These are phyloP conservation scores for Diaporthe helianthi DNA, from an alignment of 2,329 filamentous ascomycete genomes.

Conservation along the genomic window DNA sequence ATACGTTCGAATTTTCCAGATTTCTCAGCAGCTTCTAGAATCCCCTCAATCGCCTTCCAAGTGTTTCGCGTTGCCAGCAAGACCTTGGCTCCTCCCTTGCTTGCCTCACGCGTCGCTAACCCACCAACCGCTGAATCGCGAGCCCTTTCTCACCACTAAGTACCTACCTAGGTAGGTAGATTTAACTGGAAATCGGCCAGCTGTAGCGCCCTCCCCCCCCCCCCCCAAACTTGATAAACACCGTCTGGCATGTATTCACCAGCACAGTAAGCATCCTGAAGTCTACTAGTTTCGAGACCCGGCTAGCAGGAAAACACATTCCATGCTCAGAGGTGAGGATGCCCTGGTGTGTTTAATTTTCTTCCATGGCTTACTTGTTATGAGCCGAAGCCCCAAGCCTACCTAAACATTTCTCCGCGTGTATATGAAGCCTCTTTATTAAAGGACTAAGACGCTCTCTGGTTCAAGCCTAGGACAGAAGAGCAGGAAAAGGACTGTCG, in stretches of 20 bases:
- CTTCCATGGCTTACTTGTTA: too few relatives aligned
- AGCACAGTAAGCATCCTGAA: neutral
- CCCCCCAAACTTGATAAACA: neutral
- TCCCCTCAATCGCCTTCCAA: constrained; percentile 48
- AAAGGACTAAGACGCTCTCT: too few relatives aligned
- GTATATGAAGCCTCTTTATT: too few relatives aligned
- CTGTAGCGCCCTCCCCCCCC: too few relatives aligned
- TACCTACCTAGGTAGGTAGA: neutral
- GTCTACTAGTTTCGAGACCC: too few relatives aligned
- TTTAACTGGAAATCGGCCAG: neutral
- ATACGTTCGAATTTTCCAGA: constrained; percentile 35
- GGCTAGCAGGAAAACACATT: too few relatives aligned
- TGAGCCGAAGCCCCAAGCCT: too few relatives aligned
- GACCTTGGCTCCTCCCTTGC: constrained; percentile 48
- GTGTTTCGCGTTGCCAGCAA: constrained; percentile 35
- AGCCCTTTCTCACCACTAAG: neutral
- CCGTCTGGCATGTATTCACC: neutral
- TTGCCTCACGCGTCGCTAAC: constrained; percentile 48
- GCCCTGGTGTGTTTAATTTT: too few relatives aligned
- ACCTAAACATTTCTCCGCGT: too few relatives aligned
- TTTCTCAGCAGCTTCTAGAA: constrained; percentile 30
- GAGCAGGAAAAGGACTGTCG: too few relatives aligned
- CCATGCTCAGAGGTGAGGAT: too few relatives aligned
- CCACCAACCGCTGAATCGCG: constrained; percentile 46
- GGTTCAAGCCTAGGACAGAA: too few relatives aligned